Conservation (phyloP, 2,329 filamentous ascomycete genomes). For the Diplodia mutila region DNA sequence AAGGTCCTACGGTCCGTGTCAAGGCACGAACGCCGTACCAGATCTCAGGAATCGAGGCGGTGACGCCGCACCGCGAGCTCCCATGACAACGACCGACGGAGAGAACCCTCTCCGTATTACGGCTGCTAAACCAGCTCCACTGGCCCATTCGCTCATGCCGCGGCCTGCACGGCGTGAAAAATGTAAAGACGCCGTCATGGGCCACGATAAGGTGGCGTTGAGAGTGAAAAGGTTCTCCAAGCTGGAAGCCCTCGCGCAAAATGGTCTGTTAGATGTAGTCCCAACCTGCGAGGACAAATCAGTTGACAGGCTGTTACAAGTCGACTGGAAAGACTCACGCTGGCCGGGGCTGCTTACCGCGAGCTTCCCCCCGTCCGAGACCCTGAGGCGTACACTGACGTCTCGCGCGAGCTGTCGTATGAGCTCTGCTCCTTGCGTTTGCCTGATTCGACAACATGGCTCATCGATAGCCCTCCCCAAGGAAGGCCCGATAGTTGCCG, state of each 20-base stretch:
- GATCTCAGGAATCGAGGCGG: not conserved
- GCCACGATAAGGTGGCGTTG: not conserved
- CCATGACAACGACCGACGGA: not conserved
- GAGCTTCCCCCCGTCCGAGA: constrained; percentile 44
- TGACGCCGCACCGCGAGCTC: not conserved
- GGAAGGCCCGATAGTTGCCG: constrained; percentile 66
- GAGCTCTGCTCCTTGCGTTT: constrained; percentile 51
- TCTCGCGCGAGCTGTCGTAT: constrained; percentile 45
- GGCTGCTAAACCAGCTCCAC: not conserved
- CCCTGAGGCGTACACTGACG: constrained; percentile 43
- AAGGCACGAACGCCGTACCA: not conserved
- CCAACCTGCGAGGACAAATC: constrained; percentile 38
- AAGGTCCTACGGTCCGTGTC: no score
- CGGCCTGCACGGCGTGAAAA: not conserved
- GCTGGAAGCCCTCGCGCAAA: constrained; percentile 45
- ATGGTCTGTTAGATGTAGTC: constrained; percentile 45
- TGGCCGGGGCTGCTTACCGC: constrained; percentile 39
- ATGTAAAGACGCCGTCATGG: no score
- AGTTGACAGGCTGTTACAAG: constrained; percentile 30
- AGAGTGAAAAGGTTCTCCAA: constrained; percentile 34
- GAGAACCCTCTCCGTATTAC: not conserved
- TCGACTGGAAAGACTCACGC: constrained; percentile 32
- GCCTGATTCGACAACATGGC: constrained; percentile 52
- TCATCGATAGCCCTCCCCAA: constrained; percentile 71
- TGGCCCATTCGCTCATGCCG: not conserved